Evolutionary conservation across 208 protist genomes (phyloP).

Genomic region (Trypanosoma rangeli): DNA sequence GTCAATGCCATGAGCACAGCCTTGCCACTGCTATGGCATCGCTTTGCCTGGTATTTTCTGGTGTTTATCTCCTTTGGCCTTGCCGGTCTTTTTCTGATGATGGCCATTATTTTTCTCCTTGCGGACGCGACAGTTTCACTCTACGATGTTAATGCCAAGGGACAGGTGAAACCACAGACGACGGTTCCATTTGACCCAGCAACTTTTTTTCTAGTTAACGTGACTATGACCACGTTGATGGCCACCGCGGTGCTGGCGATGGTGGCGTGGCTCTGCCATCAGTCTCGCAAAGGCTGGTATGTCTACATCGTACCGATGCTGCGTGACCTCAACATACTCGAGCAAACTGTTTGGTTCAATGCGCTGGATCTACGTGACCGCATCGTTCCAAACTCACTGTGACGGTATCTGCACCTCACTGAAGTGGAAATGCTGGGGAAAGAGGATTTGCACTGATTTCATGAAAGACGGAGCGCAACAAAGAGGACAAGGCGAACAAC

Average conservation of each 20-base stretch:
- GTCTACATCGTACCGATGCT: constrained; percentile 43
- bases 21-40: constrained; percentile 31
- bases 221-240: constrained; percentile 39
- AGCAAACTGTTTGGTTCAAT: constrained; percentile 36
- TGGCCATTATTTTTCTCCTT: constrained; percentile 14
- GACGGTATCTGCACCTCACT: constrained; percentile 4
- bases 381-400: constrained; percentile 18
- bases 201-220: constrained; percentile 25
- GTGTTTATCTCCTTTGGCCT: constrained; percentile 35
- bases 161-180: not conserved
- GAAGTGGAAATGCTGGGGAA: not conserved
- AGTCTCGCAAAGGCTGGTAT: constrained; percentile 34
- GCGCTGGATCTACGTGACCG: constrained; percentile 55
- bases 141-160: constrained; percentile 6
- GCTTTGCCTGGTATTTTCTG: constrained; percentile 28
- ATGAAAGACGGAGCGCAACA: not conserved
- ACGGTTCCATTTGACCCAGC: constrained; percentile 9
- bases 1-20: constrained; percentile 24
- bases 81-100: constrained; percentile 21
- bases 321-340: constrained; percentile 29
- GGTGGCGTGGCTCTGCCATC: constrained; percentile 38
- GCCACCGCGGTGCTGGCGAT: constrained; percentile 36
- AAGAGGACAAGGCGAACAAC: not conserved
- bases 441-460: not conserved
- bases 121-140: constrained; percentile 7